phyloP scores from a whole-genome alignment of 2,329 filamentous ascomycete genomes.

The Talaromyces albobiverticillius region DNA sequence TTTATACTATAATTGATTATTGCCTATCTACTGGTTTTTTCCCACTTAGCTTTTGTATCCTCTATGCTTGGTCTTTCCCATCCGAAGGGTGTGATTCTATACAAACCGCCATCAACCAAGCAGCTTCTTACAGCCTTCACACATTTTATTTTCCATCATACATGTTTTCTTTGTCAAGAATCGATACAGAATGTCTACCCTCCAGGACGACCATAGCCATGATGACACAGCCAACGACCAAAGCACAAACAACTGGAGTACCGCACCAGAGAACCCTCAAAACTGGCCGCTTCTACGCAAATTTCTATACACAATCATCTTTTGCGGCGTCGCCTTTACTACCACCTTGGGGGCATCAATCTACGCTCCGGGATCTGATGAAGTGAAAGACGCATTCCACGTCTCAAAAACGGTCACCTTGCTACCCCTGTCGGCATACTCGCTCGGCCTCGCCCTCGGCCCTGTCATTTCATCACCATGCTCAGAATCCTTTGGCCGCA shows the following conservation, averaged over 20 bases:
- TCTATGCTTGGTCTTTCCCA: no score
- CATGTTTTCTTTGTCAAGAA: no score
- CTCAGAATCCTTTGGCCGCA: slow-evolving; percentile 22
- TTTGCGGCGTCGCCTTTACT: not conserved
- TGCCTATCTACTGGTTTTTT: no score
- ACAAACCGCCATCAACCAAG: no score
- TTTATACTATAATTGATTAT: no score
- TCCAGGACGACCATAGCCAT: not conserved
- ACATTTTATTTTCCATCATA: no score
- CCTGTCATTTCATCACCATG: slow-evolving; percentile 22
- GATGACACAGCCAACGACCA: not conserved
- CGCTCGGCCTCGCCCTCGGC: slow-evolving; percentile 8
- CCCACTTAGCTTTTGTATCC: no score
- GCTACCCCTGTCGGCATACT: not conserved
- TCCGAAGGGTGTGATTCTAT: no score
- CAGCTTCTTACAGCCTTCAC: no score
- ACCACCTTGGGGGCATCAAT: not conserved
- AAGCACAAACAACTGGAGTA: not conserved
- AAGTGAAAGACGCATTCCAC: not conserved
- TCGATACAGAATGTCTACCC: not conserved
- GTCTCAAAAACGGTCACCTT: slow-evolving; percentile 3
- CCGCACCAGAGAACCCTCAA: not conserved
- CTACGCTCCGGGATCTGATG: not conserved
- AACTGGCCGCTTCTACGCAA: not conserved
- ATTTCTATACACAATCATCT: not conserved